Conservation (phyloP, 768 basidiomycete genomes). For the Tylopilus intermedius region DNA sequence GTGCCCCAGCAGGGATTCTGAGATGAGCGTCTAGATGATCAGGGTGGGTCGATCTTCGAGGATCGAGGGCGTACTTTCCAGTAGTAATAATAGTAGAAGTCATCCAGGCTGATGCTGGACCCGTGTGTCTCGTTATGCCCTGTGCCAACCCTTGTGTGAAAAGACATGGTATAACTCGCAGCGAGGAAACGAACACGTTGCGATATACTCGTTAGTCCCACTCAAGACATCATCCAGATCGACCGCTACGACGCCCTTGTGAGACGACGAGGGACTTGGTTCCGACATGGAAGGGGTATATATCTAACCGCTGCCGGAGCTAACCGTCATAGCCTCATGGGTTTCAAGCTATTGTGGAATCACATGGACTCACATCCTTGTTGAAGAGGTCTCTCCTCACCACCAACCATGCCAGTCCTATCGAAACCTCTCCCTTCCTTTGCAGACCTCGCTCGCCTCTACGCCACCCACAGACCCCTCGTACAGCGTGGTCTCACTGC, state of each 20-base stretch:
- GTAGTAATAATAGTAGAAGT: constrained; percentile 72
- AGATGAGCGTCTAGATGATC: constrained; percentile 1
- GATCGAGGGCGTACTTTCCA: constrained; percentile 51
- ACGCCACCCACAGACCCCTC: constrained; percentile 59
- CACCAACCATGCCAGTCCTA: constrained; percentile 26
- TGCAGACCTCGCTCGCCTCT: constrained; percentile 44
- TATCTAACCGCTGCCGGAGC: neutral
- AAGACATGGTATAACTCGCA: neutral
- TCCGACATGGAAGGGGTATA: neutral
- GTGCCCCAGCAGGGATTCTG: constrained; percentile 61
- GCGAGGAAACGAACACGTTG: constrained; percentile 40
- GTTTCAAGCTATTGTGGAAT: neutral
- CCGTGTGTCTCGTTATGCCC: constrained; percentile 65
- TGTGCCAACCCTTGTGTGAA: constrained; percentile 21
- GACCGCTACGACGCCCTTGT: constrained; percentile 48
- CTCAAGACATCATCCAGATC: constrained; percentile 68
- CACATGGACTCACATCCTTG: neutral
- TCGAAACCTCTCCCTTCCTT: constrained; percentile 30
- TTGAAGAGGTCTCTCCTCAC: neutral
- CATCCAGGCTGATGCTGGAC: constrained; percentile 46
- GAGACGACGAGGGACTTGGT: constrained; percentile 5
- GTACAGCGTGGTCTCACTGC: constrained; percentile 69
- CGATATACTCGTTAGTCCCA: constrained; percentile 54
- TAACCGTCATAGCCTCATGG: neutral
- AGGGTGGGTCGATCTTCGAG: neutral